A percentile compares a stretch with the other conserved stretches of the same genome.
These are phyloP conservation scores for Pseudopithomyces chartarum DNA, from an alignment of 2,329 filamentous ascomycete species.

Conservation along the genomic window DNA sequence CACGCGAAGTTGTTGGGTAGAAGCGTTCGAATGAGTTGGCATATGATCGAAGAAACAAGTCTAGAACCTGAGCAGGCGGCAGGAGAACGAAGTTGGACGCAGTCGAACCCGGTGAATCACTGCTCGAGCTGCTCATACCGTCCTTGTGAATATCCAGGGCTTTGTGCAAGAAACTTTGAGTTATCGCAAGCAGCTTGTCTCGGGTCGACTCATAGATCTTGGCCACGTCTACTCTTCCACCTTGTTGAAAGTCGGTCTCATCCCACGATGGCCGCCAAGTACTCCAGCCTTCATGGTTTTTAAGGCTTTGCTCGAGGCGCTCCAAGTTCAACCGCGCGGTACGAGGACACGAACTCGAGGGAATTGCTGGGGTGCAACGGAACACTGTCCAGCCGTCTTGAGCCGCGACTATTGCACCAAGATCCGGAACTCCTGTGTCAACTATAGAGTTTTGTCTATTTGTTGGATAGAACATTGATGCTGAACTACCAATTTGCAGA, in stretches of 20 bases:
- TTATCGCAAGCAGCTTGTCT: slow-evolving; percentile 73
- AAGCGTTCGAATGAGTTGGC: slow-evolving; percentile 69
- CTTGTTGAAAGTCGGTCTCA: slow-evolving; percentile 53
- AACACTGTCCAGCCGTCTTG: slow-evolving; percentile 60
- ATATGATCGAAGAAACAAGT: slow-evolving; percentile 70
- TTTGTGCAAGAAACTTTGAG: slow-evolving; percentile 72
- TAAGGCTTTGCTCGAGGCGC: slow-evolving; percentile 56
- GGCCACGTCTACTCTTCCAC: slow-evolving; percentile 53
- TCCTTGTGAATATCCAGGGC: slow-evolving; percentile 70
- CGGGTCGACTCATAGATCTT: slow-evolving; percentile 61
- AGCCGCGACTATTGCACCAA: slow-evolving; percentile 55
- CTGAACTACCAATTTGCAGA: slow-evolving; percentile 51
- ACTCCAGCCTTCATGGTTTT: slow-evolving; percentile 58
- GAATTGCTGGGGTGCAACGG: slow-evolving; percentile 55
- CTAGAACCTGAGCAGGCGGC: slow-evolving; percentile 68
- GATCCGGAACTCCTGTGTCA: slow-evolving; percentile 46
- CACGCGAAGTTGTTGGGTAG: slow-evolving; percentile 65
- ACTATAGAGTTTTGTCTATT: slow-evolving; percentile 48
- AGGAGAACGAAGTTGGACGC: slow-evolving; percentile 68
- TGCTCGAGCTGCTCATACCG: slow-evolving; percentile 49
- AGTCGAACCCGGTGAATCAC: slow-evolving; percentile 53
- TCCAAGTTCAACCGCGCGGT: slow-evolving; percentile 58
- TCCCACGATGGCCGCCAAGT: slow-evolving; percentile 58
- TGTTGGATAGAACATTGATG: slow-evolving; percentile 47
- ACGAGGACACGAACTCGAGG: slow-evolving; percentile 55